Evolutionary conservation across 495 filamentous ascomycete species (phyloP).

Genomic region (Aspergillus cavernicola): DNA sequence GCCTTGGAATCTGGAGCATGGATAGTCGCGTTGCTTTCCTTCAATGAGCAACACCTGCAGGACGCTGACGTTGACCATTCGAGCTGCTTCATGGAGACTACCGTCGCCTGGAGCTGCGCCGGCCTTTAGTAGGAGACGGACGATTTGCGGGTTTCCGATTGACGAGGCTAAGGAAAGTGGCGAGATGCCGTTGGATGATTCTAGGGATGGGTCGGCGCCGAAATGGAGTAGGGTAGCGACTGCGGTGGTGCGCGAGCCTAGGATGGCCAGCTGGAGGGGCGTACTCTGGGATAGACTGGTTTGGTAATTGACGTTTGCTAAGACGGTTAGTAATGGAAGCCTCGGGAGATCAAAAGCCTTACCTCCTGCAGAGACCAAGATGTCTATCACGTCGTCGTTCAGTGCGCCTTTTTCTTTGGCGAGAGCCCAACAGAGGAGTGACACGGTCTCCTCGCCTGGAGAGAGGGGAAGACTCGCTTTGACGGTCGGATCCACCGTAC

Average conservation of each 20-base stretch:
- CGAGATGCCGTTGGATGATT: neutral
- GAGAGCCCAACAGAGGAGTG: slow-evolving; percentile 9
- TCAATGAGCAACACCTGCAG: slow-evolving; percentile 4
- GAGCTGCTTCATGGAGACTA: slow-evolving; percentile 8
- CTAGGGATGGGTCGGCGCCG: slow-evolving; percentile 6
- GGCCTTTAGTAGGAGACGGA: neutral
- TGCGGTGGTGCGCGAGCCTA: slow-evolving; percentile 1
- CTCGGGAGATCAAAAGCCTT: neutral
- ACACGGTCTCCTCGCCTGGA: neutral
- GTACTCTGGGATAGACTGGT: slow-evolving; percentile 1
- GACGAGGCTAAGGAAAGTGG: neutral
- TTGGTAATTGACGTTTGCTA: slow-evolving; percentile 8
- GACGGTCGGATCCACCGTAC: slow-evolving; percentile 4
- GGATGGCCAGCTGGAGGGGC: slow-evolving; percentile 9
- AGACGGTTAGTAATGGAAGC: neutral
- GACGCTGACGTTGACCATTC: slow-evolving; percentile 8
- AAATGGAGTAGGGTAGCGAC: slow-evolving; percentile 1
- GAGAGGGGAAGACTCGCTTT: neutral
- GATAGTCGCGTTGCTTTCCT: slow-evolving; percentile 9
- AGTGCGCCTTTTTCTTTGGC: neutral
- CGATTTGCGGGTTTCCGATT: neutral
- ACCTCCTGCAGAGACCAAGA: slow-evolving; percentile 6
- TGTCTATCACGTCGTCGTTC: slow-evolving; percentile 2
- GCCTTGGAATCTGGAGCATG: slow-evolving; percentile 8
- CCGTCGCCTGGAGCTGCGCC: slow-evolving; percentile 7